These are phyloP conservation scores for Geotrichum europaeum DNA, from an alignment of 1,139 yeast species.

Conservation along the genomic window DNA sequence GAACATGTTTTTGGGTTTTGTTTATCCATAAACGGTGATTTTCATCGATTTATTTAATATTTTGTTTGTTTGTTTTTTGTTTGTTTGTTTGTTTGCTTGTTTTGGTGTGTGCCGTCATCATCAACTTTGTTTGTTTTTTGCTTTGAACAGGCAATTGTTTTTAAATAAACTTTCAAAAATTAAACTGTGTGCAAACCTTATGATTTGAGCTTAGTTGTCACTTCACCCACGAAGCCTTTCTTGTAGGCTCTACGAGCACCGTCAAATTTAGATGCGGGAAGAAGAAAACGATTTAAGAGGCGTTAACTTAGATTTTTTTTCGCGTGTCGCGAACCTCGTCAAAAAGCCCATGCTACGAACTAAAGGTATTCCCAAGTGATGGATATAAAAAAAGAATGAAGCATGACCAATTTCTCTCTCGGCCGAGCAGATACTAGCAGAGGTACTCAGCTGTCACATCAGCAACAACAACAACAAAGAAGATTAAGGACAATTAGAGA, in stretches of 20 bases:
- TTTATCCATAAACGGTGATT: neutral
- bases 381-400: neutral
- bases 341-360: neutral
- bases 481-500: neutral
- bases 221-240: neutral
- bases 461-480: neutral
- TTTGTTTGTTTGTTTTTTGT: neutral
- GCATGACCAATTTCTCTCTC: neutral
- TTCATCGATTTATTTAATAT: neutral
- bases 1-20: neutral
- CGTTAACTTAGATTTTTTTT: neutral
- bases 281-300: neutral
- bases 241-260: neutral
- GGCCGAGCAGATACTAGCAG: neutral
- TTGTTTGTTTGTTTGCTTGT: neutral
- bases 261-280: neutral
- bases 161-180: neutral
- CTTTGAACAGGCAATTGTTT: neutral
- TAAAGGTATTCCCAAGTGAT: neutral
- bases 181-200: neutral
- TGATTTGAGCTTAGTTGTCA: neutral
- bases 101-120: neutral
- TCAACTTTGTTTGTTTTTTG: neutral
- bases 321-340: neutral
- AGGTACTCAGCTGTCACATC: neutral